Evolutionary conservation across 192 early-diverging fungal species (phyloP), one percentile per base, ranked within the genome.

Genomic region (Allomyces javanicus): DNA sequence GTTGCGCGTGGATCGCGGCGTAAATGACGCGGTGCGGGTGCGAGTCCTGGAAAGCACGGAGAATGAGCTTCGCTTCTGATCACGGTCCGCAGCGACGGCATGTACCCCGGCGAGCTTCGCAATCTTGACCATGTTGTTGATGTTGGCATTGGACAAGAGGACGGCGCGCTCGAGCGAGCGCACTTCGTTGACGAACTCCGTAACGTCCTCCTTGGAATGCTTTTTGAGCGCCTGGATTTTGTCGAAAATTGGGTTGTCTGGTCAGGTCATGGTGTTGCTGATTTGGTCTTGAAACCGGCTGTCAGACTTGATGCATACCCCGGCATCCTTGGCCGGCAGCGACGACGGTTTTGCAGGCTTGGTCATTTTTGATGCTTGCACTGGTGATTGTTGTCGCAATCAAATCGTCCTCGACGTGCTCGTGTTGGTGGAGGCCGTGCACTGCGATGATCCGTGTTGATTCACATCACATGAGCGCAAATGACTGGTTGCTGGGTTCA

Each of bases 81-180:
- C 22, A 10, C 33, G 44, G 14, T 23, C 14, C 22, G 43, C 24
- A 23, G 24, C 17, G 63, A 19, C 25, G 3, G 22, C 17, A 62
- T 64, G 24, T 58, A 78, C 78, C 74, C 86, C 74, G 22, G 79
- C 75, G 45, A 78, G 74, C 64, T 81, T 73, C 17, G 79, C 67
- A 44, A 94, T 74, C 21, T 77, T 73, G 6, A 85, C 84, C 55
- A 94, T 76, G 67, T 88, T 85, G 74, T 91, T 91, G 14, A 92
- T 74, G 61, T 86, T 77, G 25, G 86, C 76, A 72, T 84, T 87
- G 71, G 79, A 84, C 62, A 77, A 80, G 22, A 82, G 77, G 40
- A 88, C 77, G 26, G 73, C 77, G 22, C 79, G 76, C 71, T 90
- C 92, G 44, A 87, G 67, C 63, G 63, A 22, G 17, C 69, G 69